phyloP scores from a whole-genome alignment of 1,284 basidiomycete genomes.

The Boletellus sp. region DNA sequence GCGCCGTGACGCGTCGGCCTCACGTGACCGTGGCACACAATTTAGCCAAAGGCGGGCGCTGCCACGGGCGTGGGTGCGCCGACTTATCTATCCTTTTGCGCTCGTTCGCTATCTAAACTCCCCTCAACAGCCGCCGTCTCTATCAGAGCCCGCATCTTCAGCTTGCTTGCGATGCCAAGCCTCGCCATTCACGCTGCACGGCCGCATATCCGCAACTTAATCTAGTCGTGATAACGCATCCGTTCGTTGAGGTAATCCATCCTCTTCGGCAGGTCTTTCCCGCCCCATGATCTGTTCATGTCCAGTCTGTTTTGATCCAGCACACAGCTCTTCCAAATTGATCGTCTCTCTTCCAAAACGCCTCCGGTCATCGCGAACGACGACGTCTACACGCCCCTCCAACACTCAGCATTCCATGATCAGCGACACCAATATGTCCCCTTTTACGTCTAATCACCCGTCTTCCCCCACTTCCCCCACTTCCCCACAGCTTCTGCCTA shows the following conservation, averaged over 20 bases:
- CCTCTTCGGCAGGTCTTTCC: conserved; percentile 11
- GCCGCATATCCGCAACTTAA: conserved; percentile 10
- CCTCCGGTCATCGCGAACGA: neutral
- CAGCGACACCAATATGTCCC: conserved; percentile 7
- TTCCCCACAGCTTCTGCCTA: conserved; percentile 17
- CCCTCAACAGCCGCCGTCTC: conserved; percentile 1
- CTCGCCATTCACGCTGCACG: neutral
- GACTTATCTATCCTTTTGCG: conserved; percentile 15
- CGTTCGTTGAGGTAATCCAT: conserved; percentile 17
- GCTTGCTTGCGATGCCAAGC: neutral
- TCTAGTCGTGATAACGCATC: conserved; percentile 1
- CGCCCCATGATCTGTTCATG: too few relatives aligned
- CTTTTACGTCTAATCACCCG: conserved; percentile 9
- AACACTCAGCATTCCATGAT: conserved; percentile 1
- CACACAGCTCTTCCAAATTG: too few relatives aligned
- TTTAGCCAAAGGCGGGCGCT: too few relatives aligned
- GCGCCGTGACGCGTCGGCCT: conserved; percentile 21
- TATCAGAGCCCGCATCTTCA: too few relatives aligned
- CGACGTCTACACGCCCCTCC: neutral
- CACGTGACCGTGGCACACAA: conserved; percentile 22
- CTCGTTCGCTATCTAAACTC: conserved; percentile 7
- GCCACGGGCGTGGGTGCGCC: conserved; percentile 3
- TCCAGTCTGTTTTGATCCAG: too few relatives aligned
- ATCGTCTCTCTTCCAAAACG: too few relatives aligned
- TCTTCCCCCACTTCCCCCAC: conserved; percentile 24